phyloP scores from a whole-genome alignment of 768 basidiomycete species.

The Goffeauzyma gilvescens region DNA sequence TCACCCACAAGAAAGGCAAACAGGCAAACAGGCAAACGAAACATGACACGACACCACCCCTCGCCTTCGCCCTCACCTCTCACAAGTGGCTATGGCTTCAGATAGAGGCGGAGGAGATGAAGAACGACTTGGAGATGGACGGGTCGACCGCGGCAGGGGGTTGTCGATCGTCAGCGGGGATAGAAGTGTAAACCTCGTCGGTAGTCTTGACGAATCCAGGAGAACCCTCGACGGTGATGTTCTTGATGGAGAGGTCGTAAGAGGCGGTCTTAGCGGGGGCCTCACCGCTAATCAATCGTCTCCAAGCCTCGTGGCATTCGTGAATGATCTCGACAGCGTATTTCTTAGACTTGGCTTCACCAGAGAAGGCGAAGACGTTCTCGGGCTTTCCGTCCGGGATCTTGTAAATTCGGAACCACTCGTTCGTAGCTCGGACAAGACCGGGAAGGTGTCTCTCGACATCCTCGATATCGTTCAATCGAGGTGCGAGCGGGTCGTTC shows the following conservation, averaged over 20 bases:
- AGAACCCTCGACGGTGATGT: constrained; percentile 56
- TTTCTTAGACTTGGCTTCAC: constrained; percentile 99
- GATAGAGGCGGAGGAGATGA: constrained; percentile 31
- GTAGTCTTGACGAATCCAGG: constrained; percentile 47
- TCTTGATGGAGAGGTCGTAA: constrained; percentile 67
- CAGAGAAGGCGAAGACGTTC: constrained; percentile 97
- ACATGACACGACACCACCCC: no score
- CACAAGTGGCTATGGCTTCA: no score
- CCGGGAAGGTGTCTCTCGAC: constrained; percentile 96
- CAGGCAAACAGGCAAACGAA: no score
- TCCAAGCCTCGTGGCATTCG: constrained; percentile 98
- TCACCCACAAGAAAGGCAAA: no score
- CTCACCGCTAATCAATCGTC: constrained; percentile 70
- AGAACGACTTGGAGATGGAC: constrained; percentile 39
- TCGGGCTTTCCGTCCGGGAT: constrained; percentile 35
- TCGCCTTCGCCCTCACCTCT: no score
- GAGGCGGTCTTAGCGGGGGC: constrained; percentile 46
- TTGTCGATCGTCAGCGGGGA: constrained; percentile 64
- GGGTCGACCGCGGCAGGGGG: constrained; percentile 77
- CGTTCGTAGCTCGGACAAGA: constrained; percentile 73
- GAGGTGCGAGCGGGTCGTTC: constrained; percentile 80
- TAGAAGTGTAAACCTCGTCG: constrained; percentile 44
- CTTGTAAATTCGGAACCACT: constrained; percentile 66
- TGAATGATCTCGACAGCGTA: constrained; percentile 98
- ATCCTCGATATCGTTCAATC: constrained; percentile 97